Conservation (phyloP, 306 rosid genomes). For the Malus asiatica region DNA sequence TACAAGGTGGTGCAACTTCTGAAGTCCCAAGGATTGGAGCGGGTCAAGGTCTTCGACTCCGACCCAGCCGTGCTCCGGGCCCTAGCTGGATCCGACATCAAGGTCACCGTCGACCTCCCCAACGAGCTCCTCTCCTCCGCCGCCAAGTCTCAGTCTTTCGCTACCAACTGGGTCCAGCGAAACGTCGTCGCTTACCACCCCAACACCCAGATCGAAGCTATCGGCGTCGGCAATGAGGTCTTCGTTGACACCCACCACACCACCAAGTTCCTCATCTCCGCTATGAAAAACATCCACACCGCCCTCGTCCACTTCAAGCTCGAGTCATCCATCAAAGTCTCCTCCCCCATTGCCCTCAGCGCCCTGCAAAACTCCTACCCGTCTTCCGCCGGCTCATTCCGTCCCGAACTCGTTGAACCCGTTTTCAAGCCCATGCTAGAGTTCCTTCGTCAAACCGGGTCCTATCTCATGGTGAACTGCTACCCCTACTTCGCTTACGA, state of each 20-base stretch:
- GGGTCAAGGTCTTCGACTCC: constrained; percentile 79
- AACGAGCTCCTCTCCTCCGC: constrained; percentile 69
- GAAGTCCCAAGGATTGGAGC: constrained; percentile 47
- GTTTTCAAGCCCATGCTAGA: constrained; percentile 71
- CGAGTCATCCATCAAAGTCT: constrained; percentile 53
- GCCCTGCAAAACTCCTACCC: constrained; percentile 88
- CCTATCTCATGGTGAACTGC: constrained; percentile 83
- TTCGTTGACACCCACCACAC: constrained; percentile 70
- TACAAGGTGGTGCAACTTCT: constrained; percentile 57
- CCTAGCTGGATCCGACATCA: constrained; percentile 57
- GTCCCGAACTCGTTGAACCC: constrained; percentile 55
- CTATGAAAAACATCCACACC: constrained; percentile 79
- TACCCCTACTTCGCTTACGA: constrained; percentile 95
- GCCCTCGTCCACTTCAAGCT: constrained; percentile 57
- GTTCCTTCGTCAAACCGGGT: constrained; percentile 73
- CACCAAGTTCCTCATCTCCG: constrained; percentile 69
- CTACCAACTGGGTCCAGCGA: constrained; percentile 61
- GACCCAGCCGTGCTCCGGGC: constrained; percentile 82
- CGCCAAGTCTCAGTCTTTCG: constrained; percentile 54
- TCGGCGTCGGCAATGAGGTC: constrained; percentile 93
- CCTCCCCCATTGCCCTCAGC: constrained; percentile 84
- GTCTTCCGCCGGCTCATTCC: constrained; percentile 78
- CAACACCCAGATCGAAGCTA: constrained; percentile 76
- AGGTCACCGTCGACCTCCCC: constrained; percentile 90
- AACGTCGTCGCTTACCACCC: constrained; percentile 77